Conservation (phyloP, 768 basidiomycete genomes). For the Chlorophyllum brunneum region DNA sequence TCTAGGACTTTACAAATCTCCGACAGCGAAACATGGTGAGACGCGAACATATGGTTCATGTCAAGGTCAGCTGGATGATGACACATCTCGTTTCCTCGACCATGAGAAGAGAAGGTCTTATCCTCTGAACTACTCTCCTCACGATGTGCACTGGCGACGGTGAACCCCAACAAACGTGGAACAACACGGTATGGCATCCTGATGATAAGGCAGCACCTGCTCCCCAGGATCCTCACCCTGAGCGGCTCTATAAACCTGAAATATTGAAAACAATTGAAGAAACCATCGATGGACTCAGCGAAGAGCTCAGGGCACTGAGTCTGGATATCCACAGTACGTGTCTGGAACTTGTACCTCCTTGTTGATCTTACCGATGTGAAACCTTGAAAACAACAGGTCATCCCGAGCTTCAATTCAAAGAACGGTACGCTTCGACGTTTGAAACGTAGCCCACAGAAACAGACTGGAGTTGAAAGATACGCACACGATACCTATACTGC, state of each 20-base stretch:
- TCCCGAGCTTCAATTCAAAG: constrained; percentile 67
- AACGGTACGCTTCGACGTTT: constrained; percentile 42
- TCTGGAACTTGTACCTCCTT: not conserved
- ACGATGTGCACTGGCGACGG: constrained; percentile 23
- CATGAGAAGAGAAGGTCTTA: not conserved
- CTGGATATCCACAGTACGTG: constrained; percentile 68
- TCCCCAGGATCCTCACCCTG: constrained; percentile 30
- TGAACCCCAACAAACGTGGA: constrained; percentile 9
- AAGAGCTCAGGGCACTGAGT: constrained; percentile 58
- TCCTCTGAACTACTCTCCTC: not conserved
- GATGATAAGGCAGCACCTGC: constrained; percentile 27
- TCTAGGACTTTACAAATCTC: no score
- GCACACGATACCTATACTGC: constrained; percentile 67
- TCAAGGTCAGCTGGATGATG: not conserved
- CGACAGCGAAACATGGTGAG: no score
- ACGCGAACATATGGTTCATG: not conserved
- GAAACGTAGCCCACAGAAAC: not conserved
- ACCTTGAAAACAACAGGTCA: constrained; percentile 40
- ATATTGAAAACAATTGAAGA: constrained; percentile 56
- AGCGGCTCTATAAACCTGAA: constrained; percentile 48
- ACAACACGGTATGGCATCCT: constrained; percentile 39
- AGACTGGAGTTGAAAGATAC: constrained; percentile 35
- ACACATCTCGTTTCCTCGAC: no score
- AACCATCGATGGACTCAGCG: constrained; percentile 47
- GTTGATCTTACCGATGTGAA: not conserved